These are phyloP conservation scores for Penicillium hesseltinei DNA, from an alignment of 2,329 filamentous ascomycete species.

Conservation along the genomic window DNA sequence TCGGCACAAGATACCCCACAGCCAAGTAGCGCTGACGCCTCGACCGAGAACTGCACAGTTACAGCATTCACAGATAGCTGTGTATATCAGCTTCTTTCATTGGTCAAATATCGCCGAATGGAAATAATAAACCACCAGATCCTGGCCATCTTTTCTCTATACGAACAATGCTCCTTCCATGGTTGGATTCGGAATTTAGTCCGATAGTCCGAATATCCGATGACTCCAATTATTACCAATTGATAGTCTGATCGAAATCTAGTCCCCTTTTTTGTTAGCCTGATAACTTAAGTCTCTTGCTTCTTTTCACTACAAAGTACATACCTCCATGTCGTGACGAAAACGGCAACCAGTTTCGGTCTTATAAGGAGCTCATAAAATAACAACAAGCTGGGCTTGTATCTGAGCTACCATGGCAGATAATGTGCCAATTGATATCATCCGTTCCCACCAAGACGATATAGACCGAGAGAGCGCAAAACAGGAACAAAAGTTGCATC, in stretches of 20 bases:
- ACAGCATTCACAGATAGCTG: background rate
- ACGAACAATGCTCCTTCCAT: background rate
- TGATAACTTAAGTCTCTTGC: background rate
- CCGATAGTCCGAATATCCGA: conserved; percentile 9
- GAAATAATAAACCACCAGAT: background rate
- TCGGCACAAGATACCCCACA: conserved; percentile 20
- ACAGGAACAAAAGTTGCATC: conserved; percentile 11
- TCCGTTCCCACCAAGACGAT: conserved; percentile 22
- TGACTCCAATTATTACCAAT: conserved; percentile 1
- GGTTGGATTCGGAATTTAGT: conserved; percentile 12
- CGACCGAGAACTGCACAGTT: background rate
- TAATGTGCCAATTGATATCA: conserved; percentile 33
- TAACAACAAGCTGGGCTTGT: background rate
- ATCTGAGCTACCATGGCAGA: conserved; percentile 28
- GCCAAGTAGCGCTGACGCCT: conserved; percentile 3
- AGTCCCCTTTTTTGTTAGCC: background rate
- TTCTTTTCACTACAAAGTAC: background rate
- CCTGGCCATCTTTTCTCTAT: conserved; percentile 8
- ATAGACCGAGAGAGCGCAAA: conserved; percentile 7
- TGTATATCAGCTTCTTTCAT: conserved; percentile 5
- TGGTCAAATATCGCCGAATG: conserved; percentile 15
- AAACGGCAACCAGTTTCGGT: conserved; percentile 13
- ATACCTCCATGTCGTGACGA: conserved; percentile 9
- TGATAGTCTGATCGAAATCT: background rate
- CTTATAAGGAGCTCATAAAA: background rate